Conservation (phyloP, 2,329 filamentous ascomycete species). For the Botrytis hyacinthi region DNA sequence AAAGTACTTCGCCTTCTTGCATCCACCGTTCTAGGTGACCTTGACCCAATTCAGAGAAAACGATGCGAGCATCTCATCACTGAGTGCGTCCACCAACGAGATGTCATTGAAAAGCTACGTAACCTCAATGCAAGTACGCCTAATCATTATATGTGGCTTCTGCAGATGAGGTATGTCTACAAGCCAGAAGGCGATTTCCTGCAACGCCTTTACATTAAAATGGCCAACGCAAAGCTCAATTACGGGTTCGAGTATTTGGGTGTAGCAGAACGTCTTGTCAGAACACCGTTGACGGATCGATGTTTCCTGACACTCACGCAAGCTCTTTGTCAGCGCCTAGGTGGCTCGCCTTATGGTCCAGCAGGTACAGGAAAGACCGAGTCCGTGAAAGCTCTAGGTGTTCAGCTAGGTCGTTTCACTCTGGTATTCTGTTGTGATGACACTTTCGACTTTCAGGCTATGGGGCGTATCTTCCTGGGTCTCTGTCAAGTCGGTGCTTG, state of each 20-base stretch:
- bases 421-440: conserved; percentile 99
- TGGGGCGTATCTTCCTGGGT: conserved; percentile 98
- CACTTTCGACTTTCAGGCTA: conserved; percentile 99
- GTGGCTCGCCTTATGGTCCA: conserved; percentile 94
- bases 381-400: conserved; percentile 94
- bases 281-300: conserved; percentile 93
- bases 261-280: conserved; percentile 91
- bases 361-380: conserved; percentile 99
- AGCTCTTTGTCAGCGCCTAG: conserved; percentile 88
- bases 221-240: conserved; percentile 92
- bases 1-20: conserved; percentile 83
- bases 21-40: conserved; percentile 82
- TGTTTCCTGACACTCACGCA: conserved; percentile 98
- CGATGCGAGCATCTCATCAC: conserved; percentile 99
- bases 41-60: conserved; percentile 83
- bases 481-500: conserved; percentile 98
- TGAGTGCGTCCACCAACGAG: conserved; percentile 96
- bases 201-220: conserved; percentile 83
- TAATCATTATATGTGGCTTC: conserved; percentile 85
- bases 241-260: conserved; percentile 99
- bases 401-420: conserved; percentile 95
- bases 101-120: conserved; percentile 84
- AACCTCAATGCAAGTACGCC: conserved; percentile 70
- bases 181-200: conserved; percentile 75
- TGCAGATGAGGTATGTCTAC: conserved; percentile 97